Evolutionary conservation across 1,284 basidiomycete species (phyloP).

Genomic region (Sanguinoderma infundibulare): DNA sequence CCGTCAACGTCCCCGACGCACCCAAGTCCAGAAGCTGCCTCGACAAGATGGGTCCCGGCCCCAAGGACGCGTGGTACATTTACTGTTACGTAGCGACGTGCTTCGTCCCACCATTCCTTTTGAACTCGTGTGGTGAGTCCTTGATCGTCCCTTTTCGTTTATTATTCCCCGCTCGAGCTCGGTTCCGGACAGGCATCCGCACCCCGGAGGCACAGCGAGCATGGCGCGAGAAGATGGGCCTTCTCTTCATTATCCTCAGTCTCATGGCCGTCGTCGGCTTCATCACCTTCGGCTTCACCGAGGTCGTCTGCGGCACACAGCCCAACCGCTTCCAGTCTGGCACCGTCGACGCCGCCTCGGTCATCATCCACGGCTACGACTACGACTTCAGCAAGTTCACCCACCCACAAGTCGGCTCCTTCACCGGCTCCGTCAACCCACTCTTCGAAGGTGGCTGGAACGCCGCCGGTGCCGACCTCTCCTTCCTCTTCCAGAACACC

Average conservation of each 20-base stretch:
- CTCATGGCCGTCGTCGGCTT: constrained; percentile 96
- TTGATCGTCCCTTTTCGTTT: constrained; percentile 10
- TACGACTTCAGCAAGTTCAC: constrained; percentile 90
- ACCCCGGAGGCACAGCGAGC: constrained; percentile 95
- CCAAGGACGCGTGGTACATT: constrained; percentile 94
- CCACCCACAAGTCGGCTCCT: constrained; percentile 75
- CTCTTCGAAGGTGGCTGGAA: constrained; percentile 80
- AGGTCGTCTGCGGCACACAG: constrained; percentile 89
- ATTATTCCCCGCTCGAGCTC: constrained; percentile 1
- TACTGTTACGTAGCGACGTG: constrained; percentile 92
- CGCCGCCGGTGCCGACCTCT: constrained; percentile 86
- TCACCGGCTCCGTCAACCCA: constrained; percentile 84
- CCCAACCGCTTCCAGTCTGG: constrained; percentile 84
- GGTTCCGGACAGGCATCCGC: constrained; percentile 67
- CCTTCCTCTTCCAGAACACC: constrained; percentile 93
- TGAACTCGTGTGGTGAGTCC: constrained; percentile 67
- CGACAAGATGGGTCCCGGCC: constrained; percentile 80
- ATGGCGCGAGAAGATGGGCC: constrained; percentile 98
- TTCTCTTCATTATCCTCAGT: constrained; percentile 78
- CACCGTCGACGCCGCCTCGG: constrained; percentile 76
- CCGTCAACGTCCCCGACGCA: constrained; percentile 37
- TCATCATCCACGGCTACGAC: constrained; percentile 92
- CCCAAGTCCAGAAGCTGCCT: constrained; percentile 62
- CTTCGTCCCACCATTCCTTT: constrained; percentile 79
- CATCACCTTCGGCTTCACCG: constrained; percentile 99